Base-by-base conservation (phyloP, 441 rosid genomes). In the Corymbia citriodora region DNA sequence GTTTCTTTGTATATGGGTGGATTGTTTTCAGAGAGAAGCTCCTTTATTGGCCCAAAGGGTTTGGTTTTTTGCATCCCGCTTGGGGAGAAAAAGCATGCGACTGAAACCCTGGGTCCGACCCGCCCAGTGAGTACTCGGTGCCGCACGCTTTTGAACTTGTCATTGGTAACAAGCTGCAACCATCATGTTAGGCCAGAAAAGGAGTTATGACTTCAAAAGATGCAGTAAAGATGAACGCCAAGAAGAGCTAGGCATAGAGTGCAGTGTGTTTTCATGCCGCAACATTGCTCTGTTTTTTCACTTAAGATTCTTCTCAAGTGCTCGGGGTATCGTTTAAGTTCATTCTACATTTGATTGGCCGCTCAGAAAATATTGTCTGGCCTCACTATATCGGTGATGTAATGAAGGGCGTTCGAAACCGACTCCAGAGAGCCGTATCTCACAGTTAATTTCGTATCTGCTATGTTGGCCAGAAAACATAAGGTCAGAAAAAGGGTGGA, bases 141-240 rank as follows among this genome's bases (percentile, higher is more conserved):
- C 91, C 93, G 94, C 92, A 91, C 95, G 23, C 96, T 95, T 65
- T 85, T 91, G 91, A 94, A 93, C 91, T 91, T 93, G 90, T 90
- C 91, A 53, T 95, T 95, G 82, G 90, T 90, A 90, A 93, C 88
- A 15, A 95, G 91, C 96, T 92, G 63, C 87, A 88, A 3, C 72
- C 72, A 65, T 65, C 19, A 7, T 7, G 31, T 65, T 15, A n/a
- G 72, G 72, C 72, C 72, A 2, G 72, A 65, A 68, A 89, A 12
- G 15, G 70, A 74, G 65, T 65, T 65, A 65, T 65, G 72, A 14
- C 36, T 65, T n/a, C 72, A 14, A 65, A n/a, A 65, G 72, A 65
- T 17, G 36, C 13, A 14, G 72, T 65, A n/a, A 65, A 65, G 72
- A 65, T 65, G 72, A 15, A 15, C 10, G 18, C 36, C 72, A 7